Base-by-base conservation (phyloP, 2,329 filamentous ascomycete genomes). In the Epichloe elymi region DNA sequence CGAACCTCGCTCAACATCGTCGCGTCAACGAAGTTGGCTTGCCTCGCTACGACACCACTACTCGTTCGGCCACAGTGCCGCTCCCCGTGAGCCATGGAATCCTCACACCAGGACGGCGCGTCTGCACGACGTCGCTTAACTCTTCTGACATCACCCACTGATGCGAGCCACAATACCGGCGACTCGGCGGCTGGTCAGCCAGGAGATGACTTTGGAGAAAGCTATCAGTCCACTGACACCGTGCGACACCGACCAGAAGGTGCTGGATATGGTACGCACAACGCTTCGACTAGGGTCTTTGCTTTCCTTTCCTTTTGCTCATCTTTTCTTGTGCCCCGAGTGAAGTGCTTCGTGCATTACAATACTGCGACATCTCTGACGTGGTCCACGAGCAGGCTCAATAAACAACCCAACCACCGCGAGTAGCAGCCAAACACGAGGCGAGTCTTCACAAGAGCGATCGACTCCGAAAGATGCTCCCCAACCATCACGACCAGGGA, bases 191-290 rank as follows among this genome's bases (percentile, higher is more conserved):
- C 65, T 43, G 59, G 59, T 50, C 67, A 63, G 51, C 59, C 62
- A 20, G 72, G 73, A 38, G 73, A 77, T 46, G 68, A 65, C 23
- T 61, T 73, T 46, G 69, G 74, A 4, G 78, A 80, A 58, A 78
- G 72, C 63, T 74, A 73, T 58, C 77, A 80, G 60, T 79, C 78
- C 19, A 74, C 74, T 20, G 80, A 82, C 51, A 82, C 79, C 15
- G 69, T 81, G 57, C 74, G 80, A 57, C 73, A 76, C 57, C 73
- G 76, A 56, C 71, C 75, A 51, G 79, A 83, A 56, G 67, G 66
- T 36, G 33, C 46, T 19, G 62, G 61, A 20, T 82, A 82, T 66
- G 80, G 80, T 83, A 67, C 50, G 64, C 52, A 17, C 39, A 15
- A 23, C 33, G 15, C 14, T 33, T 23, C 14, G 30, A 35, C 3